Conservation (phyloP, 768 basidiomycete species). For the Polyporus arcularius region DNA sequence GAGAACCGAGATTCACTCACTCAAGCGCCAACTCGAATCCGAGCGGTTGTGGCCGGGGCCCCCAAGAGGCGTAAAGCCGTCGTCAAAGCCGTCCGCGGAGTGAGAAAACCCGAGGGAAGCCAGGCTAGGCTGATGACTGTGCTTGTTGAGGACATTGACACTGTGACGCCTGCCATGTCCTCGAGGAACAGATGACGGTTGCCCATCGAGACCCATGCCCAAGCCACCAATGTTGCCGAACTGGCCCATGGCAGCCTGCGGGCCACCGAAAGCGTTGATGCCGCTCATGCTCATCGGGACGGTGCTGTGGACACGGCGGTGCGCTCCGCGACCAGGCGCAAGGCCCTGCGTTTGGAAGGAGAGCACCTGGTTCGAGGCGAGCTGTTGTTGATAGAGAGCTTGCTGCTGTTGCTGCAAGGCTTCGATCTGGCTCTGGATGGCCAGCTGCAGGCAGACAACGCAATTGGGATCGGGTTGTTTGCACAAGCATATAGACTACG, state of each 20-base stretch:
- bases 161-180: conserved; percentile 90
- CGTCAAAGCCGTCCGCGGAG: conserved; percentile 73
- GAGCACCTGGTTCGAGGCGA: conserved; percentile 84
- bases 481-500: conserved; percentile 14
- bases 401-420: conserved; percentile 89
- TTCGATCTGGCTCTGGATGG: conserved; percentile 88
- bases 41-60: conserved; percentile 74
- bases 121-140: conserved; percentile 45
- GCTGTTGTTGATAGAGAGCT: conserved; percentile 85
- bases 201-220: conserved; percentile 58
- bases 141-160: conserved; percentile 88
- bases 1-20: conserved; percentile 45
- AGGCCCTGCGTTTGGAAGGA: conserved; percentile 74
- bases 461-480: background rate
- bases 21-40: conserved; percentile 88
- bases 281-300: conserved; percentile 56
- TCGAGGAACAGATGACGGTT: conserved; percentile 66
- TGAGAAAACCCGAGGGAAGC: conserved; percentile 52
- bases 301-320: conserved; percentile 87
- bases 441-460: conserved; percentile 53
- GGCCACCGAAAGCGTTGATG: conserved; percentile 42
- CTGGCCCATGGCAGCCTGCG: conserved; percentile 66
- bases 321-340: conserved; percentile 58
- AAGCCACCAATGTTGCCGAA: conserved; percentile 57
- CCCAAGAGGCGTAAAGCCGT: conserved; percentile 72